Evolutionary conservation across 352 stramenopile species (phyloP).

Genomic region (Phytopythium ostracodes): DNA sequence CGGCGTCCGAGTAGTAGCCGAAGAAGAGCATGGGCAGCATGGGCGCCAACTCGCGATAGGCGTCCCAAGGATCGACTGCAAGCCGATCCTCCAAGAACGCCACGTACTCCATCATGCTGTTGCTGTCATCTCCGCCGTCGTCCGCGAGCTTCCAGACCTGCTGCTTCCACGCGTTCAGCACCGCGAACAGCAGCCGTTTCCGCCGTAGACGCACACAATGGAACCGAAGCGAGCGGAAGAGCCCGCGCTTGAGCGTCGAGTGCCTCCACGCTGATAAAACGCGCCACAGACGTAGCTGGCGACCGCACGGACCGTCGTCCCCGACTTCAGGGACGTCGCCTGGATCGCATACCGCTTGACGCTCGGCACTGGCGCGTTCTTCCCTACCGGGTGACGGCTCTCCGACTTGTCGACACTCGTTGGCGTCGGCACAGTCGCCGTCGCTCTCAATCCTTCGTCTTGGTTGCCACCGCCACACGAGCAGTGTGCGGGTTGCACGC

Average conservation of each 20-base stretch:
- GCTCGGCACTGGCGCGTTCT: neutral
- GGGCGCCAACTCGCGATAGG: constrained; percentile 47
- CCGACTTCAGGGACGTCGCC: neutral
- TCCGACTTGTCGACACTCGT: neutral
- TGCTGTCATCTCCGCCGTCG: constrained; percentile 6
- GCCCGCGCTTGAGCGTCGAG: constrained; percentile 32
- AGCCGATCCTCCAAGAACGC: constrained; percentile 54
- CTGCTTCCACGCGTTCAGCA: constrained; percentile 59
- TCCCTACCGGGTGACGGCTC: neutral
- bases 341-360: neutral
- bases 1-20: constrained; percentile 49
- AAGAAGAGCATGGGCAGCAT: constrained; percentile 64
- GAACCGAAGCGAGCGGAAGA: constrained; percentile 42
- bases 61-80: constrained; percentile 49
- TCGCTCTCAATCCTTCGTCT: constrained; percentile 14
- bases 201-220: constrained; percentile 37
- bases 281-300: constrained; percentile 15
- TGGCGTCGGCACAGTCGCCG: neutral
- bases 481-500: constrained; percentile 42
- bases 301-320: constrained; percentile 7
- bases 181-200: constrained; percentile 36
- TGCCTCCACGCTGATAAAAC: constrained; percentile 50
- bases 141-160: constrained; percentile 60
- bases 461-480: constrained; percentile 37
- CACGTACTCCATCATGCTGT: neutral